A percentile compares a stretch with the other conserved stretches of the same genome.
Evolutionary conservation across 331 rosid species (phyloP).

Genomic region (Dryas integrifolia): DNA sequence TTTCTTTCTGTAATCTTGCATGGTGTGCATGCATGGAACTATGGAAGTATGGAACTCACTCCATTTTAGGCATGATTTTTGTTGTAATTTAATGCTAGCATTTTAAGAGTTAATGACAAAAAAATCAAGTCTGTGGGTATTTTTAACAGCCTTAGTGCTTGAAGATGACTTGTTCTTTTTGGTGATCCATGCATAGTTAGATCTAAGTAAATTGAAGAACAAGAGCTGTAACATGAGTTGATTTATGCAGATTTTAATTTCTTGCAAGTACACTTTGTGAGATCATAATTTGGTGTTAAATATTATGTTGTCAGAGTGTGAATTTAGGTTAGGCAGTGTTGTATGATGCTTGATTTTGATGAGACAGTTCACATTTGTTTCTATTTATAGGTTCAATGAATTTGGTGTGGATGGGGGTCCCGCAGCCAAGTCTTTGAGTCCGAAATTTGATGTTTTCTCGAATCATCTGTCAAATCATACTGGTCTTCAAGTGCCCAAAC

Average conservation of each 20-base stretch:
- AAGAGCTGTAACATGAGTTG: not conserved
- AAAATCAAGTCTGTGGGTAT: not conserved
- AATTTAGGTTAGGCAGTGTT: not conserved
- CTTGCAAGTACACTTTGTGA: not conserved
- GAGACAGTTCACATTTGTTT: not conserved
- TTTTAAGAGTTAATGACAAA: not conserved
- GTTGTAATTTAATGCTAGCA: not conserved
- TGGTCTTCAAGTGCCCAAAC: conserved; percentile 41
- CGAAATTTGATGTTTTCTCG: conserved; percentile 47
- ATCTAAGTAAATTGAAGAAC: not conserved
- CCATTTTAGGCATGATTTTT: not conserved
- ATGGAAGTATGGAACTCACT: not conserved
- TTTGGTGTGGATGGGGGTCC: conserved; percentile 61
- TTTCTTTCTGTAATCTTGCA: not conserved
- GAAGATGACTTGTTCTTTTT: not conserved
- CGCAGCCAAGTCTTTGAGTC: conserved; percentile 48
- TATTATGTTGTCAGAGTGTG: not conserved
- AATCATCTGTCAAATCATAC: conserved; percentile 37
- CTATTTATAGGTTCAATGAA: conserved; percentile 48
- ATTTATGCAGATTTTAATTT: not conserved
- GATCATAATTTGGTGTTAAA: too few relatives aligned
- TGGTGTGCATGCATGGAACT: not conserved
- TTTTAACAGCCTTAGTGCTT: not conserved
- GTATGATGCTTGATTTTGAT: conserved; percentile 3
- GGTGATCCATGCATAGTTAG: not conserved